A percentile compares a stretch with the other conserved stretches of the same genome.
phyloP scores from a whole-genome alignment of 768 basidiomycete genomes.

The Phallus indusiatus region DNA sequence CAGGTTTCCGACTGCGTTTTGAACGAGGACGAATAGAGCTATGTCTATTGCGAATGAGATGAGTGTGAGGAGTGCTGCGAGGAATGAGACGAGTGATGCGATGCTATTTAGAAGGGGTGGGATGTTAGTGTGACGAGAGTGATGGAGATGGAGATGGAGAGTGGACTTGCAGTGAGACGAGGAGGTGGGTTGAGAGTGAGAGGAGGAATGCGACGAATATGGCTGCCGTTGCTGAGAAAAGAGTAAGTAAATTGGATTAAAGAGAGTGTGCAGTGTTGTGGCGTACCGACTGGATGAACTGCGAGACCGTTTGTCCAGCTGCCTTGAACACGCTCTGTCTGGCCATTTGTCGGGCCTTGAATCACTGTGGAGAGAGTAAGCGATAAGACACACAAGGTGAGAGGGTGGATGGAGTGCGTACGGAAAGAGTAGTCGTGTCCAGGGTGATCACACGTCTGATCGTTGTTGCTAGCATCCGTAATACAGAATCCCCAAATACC shows the following conservation, averaged over 20 bases:
- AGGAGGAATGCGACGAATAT: conserved; percentile 56
- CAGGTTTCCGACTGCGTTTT: conserved; percentile 47
- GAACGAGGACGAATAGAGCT: conserved; percentile 55
- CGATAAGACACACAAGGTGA: not conserved
- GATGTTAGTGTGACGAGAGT: too few species aligned
- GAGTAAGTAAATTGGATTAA: not conserved
- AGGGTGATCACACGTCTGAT: conserved; percentile 16
- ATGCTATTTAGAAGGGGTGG: too few species aligned
- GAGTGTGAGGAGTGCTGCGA: conserved; percentile 57
- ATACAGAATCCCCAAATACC: conserved; percentile 45
- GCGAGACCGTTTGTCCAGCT: conserved; percentile 70
- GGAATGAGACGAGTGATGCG: conserved; percentile 45
- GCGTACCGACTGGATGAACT: conserved; percentile 66
- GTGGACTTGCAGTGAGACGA: conserved; percentile 23
- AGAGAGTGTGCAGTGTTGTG: too few species aligned
- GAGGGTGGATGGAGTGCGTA: not conserved
- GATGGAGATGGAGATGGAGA: not conserved
- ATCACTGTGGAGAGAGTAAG: conserved; percentile 15
- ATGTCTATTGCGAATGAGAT: conserved; percentile 74
- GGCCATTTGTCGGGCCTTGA: conserved; percentile 26
- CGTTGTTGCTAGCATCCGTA: not conserved
- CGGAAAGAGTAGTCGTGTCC: conserved; percentile 49
- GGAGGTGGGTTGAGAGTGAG: conserved; percentile 49
- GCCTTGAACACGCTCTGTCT: conserved; percentile 34
- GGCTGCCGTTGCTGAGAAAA: conserved; percentile 34